Evolutionary conservation across 331 rosid species (phyloP), one percentile per base, ranked within the genome.

Genomic region (Quercus tomentella): DNA sequence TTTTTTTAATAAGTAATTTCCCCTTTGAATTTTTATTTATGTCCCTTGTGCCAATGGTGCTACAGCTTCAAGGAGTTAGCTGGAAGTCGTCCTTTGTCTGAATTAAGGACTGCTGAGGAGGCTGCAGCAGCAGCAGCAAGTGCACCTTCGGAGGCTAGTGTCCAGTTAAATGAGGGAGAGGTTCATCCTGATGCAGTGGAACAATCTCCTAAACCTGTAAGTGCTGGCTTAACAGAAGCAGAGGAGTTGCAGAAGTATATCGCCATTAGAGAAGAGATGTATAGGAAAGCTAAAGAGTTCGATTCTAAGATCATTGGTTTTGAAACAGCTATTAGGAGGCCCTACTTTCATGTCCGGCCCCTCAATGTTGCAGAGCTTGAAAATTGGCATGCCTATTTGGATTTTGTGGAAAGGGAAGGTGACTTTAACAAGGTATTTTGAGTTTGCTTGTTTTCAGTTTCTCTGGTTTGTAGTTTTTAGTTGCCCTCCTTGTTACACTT

Each of bases 241-340:
- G 99, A 92, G 74, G 98, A 93, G 93, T 91, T 96, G 98, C 98
- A 90, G 97, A 93, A 96, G 97, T 96, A 89, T 88, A 84, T 96
- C 85, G 88, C 91, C 90, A 41, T 93, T 86, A 92, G 97, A 88
- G 99, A 96, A 91, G 99, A 96, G 89, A 86, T 90, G 88, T 96
- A 93, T 89, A 93, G 85, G 92, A 93, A 92, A 86, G 97, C 99
- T 83, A 96, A 93, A 81, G 99, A 96, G 92, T 93, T 96, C 75
- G 99, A 96, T 84, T 93, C 97, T 82, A 96, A 93, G 96, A 96
- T 96, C 93, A 89, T 93, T 89, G 94, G 94, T 88, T 96, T 91
- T 91, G 99, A 96, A 93, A 87, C 98, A 93, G 92, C 97, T 84
- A 96, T 96, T 79, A 89, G 97, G 87, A 91, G 99, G 90, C 99